Conservation (phyloP, 129 eudicot species). For the Flaveria trinervia region DNA sequence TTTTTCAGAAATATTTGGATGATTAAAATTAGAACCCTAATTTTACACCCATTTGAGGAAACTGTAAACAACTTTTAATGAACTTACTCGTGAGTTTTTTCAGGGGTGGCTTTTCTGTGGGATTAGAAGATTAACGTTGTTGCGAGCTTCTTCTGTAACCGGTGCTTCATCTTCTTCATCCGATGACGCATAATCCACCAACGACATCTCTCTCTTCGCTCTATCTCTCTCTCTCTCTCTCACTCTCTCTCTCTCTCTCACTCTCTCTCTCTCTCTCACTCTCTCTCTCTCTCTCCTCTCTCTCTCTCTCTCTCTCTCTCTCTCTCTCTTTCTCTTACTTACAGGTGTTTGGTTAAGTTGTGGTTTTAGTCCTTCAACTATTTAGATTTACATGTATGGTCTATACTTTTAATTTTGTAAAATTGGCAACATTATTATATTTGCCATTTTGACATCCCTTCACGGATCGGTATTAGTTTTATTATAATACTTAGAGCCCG, state of each 20-base stretch:
- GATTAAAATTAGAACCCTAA: conserved; percentile 31
- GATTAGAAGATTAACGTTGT: conserved; percentile 15
- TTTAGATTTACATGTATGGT: neutral
- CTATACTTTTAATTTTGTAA: neutral
- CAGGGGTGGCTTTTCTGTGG: conserved; percentile 13
- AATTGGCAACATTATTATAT: neutral
- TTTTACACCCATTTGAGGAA: neutral
- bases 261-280: neutral
- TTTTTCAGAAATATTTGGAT: neutral
- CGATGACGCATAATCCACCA: conserved; percentile 80
- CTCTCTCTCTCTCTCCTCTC: conserved; percentile 32
- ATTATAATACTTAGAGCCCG: too few relatives aligned
- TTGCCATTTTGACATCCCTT: too few relatives aligned
- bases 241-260: neutral
- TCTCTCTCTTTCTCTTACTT: neutral
- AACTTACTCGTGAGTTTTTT: conserved; percentile 30
- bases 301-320: neutral
- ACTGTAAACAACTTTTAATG: neutral
- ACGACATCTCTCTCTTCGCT: conserved; percentile 54
- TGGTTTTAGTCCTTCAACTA: neutral
- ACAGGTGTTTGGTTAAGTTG: neutral
- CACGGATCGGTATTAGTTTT: too few relatives aligned
- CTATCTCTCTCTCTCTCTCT: conserved; percentile 30
- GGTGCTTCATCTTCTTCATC: conserved; percentile 58
- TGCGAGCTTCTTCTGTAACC: conserved; percentile 6